Conservation (phyloP, 176 grass and related monocot genomes). For the Phoenix dactylifera region DNA sequence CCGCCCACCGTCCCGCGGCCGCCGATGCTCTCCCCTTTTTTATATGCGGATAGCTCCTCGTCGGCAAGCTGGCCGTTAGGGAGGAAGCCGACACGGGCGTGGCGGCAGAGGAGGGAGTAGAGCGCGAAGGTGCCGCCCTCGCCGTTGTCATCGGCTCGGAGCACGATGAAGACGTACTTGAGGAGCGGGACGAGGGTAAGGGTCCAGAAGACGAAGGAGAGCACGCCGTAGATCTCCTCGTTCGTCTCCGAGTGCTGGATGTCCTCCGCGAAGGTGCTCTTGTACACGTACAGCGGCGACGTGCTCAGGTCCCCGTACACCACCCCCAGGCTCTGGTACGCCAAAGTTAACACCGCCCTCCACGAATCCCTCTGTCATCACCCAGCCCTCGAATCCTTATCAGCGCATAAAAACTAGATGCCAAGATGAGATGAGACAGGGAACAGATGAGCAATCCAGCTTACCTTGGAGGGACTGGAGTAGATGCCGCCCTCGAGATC, state of each 20-base stretch:
- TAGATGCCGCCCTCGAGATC: too few relatives aligned
- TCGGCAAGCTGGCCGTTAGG: constrained; percentile 56
- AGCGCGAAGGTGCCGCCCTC: constrained; percentile 99
- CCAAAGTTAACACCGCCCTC: constrained; percentile 71
- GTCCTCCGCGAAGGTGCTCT: constrained; percentile 93
- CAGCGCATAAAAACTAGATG: too few relatives aligned
- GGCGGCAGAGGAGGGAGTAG: constrained; percentile 92
- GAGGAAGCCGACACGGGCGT: constrained; percentile 76
- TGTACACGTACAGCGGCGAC: constrained; percentile 93
- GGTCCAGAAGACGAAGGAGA: constrained; percentile 99
- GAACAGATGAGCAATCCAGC: too few relatives aligned
- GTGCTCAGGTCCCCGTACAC: constrained; percentile 97
- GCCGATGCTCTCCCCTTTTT: constrained; percentile 24
- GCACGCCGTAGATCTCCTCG: constrained; percentile 93
- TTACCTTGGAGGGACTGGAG: too few relatives aligned
- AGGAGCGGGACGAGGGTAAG: constrained; percentile 86
- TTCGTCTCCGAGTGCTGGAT: constrained; percentile 96
- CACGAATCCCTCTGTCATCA: constrained; percentile 33
- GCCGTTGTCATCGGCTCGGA: constrained; percentile 92
- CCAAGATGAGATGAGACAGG: too few relatives aligned
- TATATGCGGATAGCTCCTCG: constrained; percentile 24
- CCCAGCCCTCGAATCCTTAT: too few relatives aligned
- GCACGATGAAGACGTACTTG: constrained; percentile 97
- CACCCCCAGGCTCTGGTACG: constrained; percentile 90
- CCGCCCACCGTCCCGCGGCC: constrained; percentile 1